Conservation (phyloP, 1,284 basidiomycete genomes). For the Cryptococcus depauperatus region DNA sequence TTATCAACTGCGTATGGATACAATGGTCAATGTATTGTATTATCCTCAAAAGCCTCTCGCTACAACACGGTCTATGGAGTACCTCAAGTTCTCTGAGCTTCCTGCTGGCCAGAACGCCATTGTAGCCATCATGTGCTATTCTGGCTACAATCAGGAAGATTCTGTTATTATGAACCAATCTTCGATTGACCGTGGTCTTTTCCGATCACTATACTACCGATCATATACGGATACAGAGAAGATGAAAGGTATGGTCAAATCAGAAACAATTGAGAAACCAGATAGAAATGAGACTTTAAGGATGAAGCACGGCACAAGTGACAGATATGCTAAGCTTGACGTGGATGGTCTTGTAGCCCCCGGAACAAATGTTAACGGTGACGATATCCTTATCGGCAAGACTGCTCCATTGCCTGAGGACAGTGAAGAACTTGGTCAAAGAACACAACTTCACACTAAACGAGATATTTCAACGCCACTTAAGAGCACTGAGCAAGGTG, state of each 20-base stretch:
- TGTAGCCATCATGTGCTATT: constrained; percentile 97
- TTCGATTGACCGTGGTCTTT: constrained; percentile 93
- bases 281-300: constrained; percentile 84
- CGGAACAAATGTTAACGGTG: constrained; percentile 88
- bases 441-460: constrained; percentile 79
- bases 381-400: constrained; percentile 99
- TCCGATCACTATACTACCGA: constrained; percentile 97
- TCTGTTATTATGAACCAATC: constrained; percentile 99
- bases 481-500: constrained; percentile 95
- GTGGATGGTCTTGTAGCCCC: constrained; percentile 92
- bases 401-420: constrained; percentile 95
- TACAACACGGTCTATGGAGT: constrained; percentile 97
- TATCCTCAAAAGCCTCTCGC: constrained; percentile 99
- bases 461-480: constrained; percentile 95
- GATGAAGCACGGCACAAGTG: constrained; percentile 85
- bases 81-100: constrained; percentile 92
- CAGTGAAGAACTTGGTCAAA: constrained; percentile 92
- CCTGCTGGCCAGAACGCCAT: constrained; percentile 98
- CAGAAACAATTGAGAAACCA: constrained; percentile 97
- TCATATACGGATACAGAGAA: constrained; percentile 98
- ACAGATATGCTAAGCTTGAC: constrained; percentile 88
- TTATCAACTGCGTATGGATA: constrained; percentile 94
- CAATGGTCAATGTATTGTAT: constrained; percentile 97
- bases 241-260: constrained; percentile 82
- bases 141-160: constrained; percentile 99